A percentile compares a stretch with the other conserved stretches of the same genome.
phyloP scores from a whole-genome alignment of 495 filamentous ascomycete species.

The Neurospora tetrasperma region DNA sequence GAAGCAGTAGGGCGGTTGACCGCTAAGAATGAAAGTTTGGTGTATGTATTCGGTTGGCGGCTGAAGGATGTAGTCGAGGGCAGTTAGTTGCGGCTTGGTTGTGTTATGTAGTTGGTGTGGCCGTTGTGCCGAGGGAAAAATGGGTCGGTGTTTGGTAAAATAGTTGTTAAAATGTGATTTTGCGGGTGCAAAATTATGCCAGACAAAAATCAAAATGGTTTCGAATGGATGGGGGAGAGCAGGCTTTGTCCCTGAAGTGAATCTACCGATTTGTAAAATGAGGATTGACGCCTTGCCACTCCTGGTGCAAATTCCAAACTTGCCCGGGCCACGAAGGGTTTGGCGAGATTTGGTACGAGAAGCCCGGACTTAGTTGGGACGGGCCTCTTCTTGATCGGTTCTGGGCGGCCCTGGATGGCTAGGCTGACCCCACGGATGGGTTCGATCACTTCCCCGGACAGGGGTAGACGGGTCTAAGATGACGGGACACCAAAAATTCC shows the following conservation, averaged over 20 bases:
- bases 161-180: not conserved
- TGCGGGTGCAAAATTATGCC: not conserved
- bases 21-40: not conserved
- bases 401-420: not conserved
- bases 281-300: slow-evolving; percentile 5
- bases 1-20: not conserved
- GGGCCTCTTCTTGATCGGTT: slow-evolving; percentile 6
- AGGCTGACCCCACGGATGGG: not conserved
- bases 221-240: not conserved
- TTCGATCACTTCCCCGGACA: slow-evolving; percentile 5
- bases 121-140: not conserved
- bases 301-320: slow-evolving; percentile 4
- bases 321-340: slow-evolving; percentile 7
- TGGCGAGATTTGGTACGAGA: slow-evolving; percentile 12
- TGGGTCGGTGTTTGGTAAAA: not conserved
- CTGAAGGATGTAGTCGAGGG: not conserved
- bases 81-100: not conserved
- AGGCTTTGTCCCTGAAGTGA: not conserved
- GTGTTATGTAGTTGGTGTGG: not conserved
- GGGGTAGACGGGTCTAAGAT: slow-evolving; percentile 5
- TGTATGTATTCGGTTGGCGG: not conserved
- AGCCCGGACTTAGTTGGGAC: slow-evolving; percentile 2
- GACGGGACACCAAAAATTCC: not conserved
- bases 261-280: slow-evolving; percentile 1
- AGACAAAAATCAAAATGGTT: not conserved